phyloP scores from a whole-genome alignment of 2,329 filamentous ascomycete genomes.

The Paecilomyces sp. region DNA sequence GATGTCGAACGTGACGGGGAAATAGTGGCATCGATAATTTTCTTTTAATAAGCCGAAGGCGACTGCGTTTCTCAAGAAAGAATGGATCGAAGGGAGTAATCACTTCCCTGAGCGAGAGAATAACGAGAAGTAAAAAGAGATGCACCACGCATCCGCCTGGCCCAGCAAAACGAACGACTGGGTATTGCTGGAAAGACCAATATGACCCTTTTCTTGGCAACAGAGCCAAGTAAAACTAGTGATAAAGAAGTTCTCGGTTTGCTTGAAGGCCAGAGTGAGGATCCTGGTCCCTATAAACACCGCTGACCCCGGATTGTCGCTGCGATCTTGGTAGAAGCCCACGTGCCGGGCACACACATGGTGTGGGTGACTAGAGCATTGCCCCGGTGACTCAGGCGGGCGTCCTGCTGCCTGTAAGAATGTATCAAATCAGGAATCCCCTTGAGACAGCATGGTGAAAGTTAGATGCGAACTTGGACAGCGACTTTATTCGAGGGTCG shows the following conservation, averaged over 20 bases:
- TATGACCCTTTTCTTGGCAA: not conserved
- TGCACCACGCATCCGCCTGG: not conserved
- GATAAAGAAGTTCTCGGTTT: not conserved
- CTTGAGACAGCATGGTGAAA: not conserved
- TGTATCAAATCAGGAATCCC: not conserved
- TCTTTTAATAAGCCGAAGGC: not conserved
- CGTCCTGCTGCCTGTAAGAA: slow-evolving; percentile 1
- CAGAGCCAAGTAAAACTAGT: not conserved
- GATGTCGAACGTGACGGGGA: slow-evolving; percentile 23
- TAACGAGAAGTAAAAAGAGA: not conserved
- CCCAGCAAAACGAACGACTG: not conserved
- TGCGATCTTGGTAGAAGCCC: not conserved
- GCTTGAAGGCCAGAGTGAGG: not conserved
- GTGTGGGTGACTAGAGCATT: not conserved
- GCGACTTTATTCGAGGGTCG: not conserved
- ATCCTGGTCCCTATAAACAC: not conserved
- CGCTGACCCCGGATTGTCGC: not conserved
- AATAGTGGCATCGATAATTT: slow-evolving; percentile 16
- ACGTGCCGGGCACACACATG: slow-evolving; percentile 2
- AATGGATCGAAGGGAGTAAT: not conserved
- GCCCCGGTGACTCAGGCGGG: slow-evolving; percentile 2
- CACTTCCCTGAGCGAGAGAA: not conserved
- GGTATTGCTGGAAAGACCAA: not conserved
- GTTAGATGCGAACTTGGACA: not conserved
- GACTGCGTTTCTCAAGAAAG: not conserved